phyloP scores from a whole-genome alignment of 768 basidiomycete genomes.

The Tulasnella sp. region DNA sequence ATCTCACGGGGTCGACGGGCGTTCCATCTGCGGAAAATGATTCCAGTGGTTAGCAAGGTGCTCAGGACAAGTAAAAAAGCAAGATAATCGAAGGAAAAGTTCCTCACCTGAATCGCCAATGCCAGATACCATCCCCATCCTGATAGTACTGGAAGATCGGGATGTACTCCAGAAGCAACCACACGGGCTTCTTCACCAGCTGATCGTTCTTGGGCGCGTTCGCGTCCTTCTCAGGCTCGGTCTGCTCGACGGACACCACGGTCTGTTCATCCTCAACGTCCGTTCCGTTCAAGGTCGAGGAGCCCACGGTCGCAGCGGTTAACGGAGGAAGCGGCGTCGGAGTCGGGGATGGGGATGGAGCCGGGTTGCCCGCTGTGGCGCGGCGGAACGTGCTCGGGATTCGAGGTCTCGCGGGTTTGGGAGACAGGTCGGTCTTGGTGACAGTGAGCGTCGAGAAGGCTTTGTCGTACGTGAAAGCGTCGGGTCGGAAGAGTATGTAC shows the following conservation, averaged over 20 bases:
- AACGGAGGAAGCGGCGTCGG: background rate
- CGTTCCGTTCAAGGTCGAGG: background rate
- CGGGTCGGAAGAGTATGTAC: background rate
- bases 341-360: background rate
- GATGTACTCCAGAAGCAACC: constrained; percentile 29
- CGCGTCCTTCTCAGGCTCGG: background rate
- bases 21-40: background rate
- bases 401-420: background rate
- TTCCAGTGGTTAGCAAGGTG: no score
- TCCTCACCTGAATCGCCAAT: constrained; percentile 1
- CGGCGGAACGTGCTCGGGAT: constrained; percentile 21
- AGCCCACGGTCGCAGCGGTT: background rate
- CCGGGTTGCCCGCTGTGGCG: background rate
- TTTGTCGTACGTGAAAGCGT: background rate
- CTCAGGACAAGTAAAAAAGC: no score
- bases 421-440: background rate
- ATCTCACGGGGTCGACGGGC: constrained; percentile 14
- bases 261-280: background rate
- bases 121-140: constrained; percentile 26
- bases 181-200: constrained; percentile 4
- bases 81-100: background rate
- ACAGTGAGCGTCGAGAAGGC: background rate
- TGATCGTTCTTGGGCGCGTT: constrained; percentile 20
- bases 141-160: constrained; percentile 20
- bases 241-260: background rate